phyloP scores from a whole-genome alignment of 352 stramenopile genomes.

The Phytophthora aleatoria region DNA sequence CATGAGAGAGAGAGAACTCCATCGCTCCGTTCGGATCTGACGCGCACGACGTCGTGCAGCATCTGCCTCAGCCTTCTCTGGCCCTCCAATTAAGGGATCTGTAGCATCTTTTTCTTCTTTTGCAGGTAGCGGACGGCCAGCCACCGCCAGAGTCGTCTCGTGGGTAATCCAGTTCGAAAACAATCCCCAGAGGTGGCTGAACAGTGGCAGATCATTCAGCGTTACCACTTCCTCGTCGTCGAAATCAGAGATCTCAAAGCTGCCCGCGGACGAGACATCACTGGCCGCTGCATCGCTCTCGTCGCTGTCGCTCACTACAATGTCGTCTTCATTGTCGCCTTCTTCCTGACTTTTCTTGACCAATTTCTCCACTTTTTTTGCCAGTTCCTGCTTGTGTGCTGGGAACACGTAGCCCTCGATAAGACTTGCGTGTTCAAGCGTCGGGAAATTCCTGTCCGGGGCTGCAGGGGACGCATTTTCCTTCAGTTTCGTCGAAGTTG shows the following conservation, averaged over 20 bases:
- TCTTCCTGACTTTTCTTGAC: slow-evolving; percentile 49
- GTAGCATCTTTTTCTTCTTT: slow-evolving; percentile 19
- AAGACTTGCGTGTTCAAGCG: slow-evolving; percentile 58
- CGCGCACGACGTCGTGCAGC: slow-evolving; percentile 45
- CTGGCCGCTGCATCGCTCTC: slow-evolving; percentile 58
- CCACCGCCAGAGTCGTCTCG: slow-evolving; percentile 66
- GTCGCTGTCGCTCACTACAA: slow-evolving; percentile 79
- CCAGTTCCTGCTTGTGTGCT: slow-evolving; percentile 74
- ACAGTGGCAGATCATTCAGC: slow-evolving; percentile 68
- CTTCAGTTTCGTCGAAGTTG: slow-evolving; percentile 34
- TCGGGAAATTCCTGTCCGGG: slow-evolving; percentile 58
- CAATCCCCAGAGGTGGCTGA: slow-evolving; percentile 76
- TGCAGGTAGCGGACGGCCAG: slow-evolving; percentile 35
- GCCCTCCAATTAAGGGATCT: slow-evolving; percentile 11
- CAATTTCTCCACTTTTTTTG: slow-evolving; percentile 72
- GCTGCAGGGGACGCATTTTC: slow-evolving; percentile 46
- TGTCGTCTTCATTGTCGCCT: slow-evolving; percentile 35
- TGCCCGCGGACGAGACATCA: slow-evolving; percentile 55
- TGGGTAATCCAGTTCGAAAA: slow-evolving; percentile 76
- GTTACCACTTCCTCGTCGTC: slow-evolving; percentile 76
- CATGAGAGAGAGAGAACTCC: slow-evolving; percentile 72
- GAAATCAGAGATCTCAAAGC: slow-evolving; percentile 69
- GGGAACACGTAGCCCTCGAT: slow-evolving; percentile 89
- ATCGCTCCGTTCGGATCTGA: slow-evolving; percentile 63
- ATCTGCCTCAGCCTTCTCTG: slow-evolving; percentile 46